phyloP scores from a whole-genome alignment of 2,329 filamentous ascomycete genomes.

The Aspergillus viridinutans region DNA sequence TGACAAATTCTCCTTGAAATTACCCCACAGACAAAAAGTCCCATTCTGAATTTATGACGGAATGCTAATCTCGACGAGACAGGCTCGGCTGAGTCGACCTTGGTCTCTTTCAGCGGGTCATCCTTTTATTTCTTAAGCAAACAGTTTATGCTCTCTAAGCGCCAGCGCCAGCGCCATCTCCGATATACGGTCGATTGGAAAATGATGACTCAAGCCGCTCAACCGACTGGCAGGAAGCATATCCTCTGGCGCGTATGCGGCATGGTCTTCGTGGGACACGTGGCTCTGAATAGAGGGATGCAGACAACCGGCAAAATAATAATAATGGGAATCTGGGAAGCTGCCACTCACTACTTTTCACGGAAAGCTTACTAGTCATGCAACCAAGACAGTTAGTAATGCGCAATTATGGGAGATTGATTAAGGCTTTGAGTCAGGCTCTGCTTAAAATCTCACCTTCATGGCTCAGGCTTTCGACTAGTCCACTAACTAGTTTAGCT shows the following conservation, averaged over 20 bases:
- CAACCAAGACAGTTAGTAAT: background rate
- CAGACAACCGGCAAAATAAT: background rate
- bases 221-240: constrained; percentile 2
- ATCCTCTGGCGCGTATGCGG: constrained; percentile 16
- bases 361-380: background rate
- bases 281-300: constrained; percentile 16
- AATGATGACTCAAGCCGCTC: constrained; percentile 2
- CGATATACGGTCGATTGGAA: constrained; percentile 7
- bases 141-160: constrained; percentile 4
- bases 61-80: background rate
- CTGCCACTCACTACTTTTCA: background rate
- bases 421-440: background rate
- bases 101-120: background rate
- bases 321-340: background rate
- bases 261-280: constrained; percentile 13
- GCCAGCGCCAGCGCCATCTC: constrained; percentile 11
- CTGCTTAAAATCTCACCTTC: background rate
- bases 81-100: background rate
- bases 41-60: background rate
- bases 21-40: background rate
- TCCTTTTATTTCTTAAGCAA: background rate
- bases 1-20: background rate
- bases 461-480: background rate
- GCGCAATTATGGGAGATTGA: background rate
- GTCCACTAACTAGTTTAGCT: background rate